Base-by-base conservation (phyloP, 2,329 filamentous ascomycete species). In the Huntiella savannae region DNA sequence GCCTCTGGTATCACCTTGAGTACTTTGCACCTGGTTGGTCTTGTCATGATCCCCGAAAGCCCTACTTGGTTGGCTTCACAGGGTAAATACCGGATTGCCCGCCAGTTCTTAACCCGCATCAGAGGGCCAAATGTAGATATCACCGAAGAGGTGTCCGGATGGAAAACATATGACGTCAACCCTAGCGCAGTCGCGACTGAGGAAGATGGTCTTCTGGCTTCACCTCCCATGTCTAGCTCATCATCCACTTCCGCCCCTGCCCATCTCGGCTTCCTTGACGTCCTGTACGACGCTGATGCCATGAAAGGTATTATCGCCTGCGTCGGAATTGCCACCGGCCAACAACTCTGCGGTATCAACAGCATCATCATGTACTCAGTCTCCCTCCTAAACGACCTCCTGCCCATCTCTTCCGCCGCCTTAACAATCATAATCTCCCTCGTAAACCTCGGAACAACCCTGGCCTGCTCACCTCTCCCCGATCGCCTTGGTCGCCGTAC, bases 291-390 rank as follows among this genome's bases (percentile, higher is more conserved):
- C 54, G 70, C 77, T 0, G 64, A 73, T 6, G 82, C 82, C 55
- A 73, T 79, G 3, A 78, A 76, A 0, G 81, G 81, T 45, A 78
- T 92, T 46, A 69, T 91, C 50, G 85, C 87, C 4, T 83, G 93
- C 3, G 72, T 93, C 10, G 86, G 84, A 1, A 79, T 93, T 54
- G 95, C 96, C 87, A 70, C 87, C 49, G 80, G 83, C 1, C 91
- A 96, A 59, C 91, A 98, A 60, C 69, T 95, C 34, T 88, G 82
- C 49, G 88, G 85, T 40, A 88, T 96, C 64, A 96, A 98, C 70
- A 88, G 82, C 49, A 88, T 96, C 57, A 82, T 96, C 62, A 95
- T 98, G 87, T 98, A 98, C 62, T 93, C 87, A 2, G 91, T 96
- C 4, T 86, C 83, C 1, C 75, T 98, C 1, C 72, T 98, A 11